A percentile compares a stretch with the other conserved stretches of the same genome.
phyloP scores from a whole-genome alignment of 306 rosid genomes.

The Clitoria ternatea region DNA sequence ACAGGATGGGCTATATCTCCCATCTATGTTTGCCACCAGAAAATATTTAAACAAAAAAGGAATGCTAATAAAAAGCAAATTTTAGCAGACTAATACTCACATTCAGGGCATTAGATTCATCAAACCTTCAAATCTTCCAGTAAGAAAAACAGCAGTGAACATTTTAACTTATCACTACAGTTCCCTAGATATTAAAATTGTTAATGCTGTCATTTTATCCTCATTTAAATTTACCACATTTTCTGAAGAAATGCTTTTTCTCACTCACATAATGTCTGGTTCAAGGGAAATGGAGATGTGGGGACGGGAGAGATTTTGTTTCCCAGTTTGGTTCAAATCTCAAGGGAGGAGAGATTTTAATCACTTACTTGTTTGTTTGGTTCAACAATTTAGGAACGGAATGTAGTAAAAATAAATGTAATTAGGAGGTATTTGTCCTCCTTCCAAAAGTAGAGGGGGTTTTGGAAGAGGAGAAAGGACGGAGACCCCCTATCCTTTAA shows the following conservation, averaged over 20 bases:
- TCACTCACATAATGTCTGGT: too few species aligned
- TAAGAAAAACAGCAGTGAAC: neutral
- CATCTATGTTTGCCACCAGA: constrained; percentile 14
- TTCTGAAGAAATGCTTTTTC: constrained; percentile 7
- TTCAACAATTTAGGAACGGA: too few species aligned
- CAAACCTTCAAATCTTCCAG: neutral
- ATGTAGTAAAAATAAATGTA: too few species aligned
- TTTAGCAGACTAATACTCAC: neutral
- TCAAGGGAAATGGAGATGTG: too few species aligned
- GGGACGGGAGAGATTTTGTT: too few species aligned
- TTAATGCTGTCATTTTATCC: neutral
- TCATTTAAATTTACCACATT: neutral
- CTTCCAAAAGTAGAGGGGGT: too few species aligned
- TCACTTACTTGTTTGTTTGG: too few species aligned
- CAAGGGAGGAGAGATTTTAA: too few species aligned
- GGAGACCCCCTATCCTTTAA: too few species aligned
- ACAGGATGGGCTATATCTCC: constrained; percentile 32
- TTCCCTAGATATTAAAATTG: neutral
- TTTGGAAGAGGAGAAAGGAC: too few species aligned
- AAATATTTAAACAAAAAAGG: neutral
- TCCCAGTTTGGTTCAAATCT: too few species aligned
- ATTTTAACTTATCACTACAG: constrained; percentile 4
- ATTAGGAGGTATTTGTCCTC: too few species aligned
- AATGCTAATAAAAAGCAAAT: neutral
- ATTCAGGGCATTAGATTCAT: neutral